Evolutionary conservation across 192 early-diverging fungal species (phyloP).

Genomic region (Linnemannia exigua): DNA sequence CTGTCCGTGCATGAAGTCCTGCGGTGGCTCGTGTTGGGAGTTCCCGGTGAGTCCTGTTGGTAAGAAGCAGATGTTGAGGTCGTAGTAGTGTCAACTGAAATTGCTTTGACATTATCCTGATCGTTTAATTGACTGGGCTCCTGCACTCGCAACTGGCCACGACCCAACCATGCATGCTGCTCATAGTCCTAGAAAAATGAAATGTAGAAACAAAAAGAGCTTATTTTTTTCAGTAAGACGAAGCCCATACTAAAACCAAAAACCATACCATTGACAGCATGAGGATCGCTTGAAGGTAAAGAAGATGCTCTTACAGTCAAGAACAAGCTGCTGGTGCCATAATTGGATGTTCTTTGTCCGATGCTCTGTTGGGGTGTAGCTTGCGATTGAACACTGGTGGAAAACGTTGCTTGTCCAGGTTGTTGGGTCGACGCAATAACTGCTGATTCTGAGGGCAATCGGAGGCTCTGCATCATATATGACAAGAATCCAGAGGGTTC

Average conservation of each 20-base stretch:
- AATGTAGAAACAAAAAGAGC: background rate
- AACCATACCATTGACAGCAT: too few species aligned
- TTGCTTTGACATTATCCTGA: background rate
- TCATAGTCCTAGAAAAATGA: conserved; percentile 23
- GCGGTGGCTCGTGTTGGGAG: background rate
- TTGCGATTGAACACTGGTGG: background rate
- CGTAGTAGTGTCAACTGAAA: background rate
- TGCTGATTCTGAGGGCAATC: background rate
- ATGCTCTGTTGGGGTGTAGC: conserved; percentile 4
- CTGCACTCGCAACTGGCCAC: background rate
- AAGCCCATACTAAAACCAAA: background rate
- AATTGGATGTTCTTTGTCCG: background rate
- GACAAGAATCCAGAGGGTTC: conserved; percentile 1
- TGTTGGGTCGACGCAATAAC: background rate
- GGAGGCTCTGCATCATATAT: conserved; percentile 31
- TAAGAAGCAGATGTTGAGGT: background rate
- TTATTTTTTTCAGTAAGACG: background rate
- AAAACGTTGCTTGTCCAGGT: background rate
- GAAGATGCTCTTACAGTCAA: conserved; percentile 18
- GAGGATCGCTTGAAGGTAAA: too few species aligned
- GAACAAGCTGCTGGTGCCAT: conserved; percentile 28
- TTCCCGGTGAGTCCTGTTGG: background rate
- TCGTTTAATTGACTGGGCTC: background rate
- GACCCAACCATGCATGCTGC: conserved; percentile 23
- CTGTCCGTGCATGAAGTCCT: conserved; percentile 5